Conservation (phyloP, 805 yeast species). For the Teunomyces aglyptinius region DNA sequence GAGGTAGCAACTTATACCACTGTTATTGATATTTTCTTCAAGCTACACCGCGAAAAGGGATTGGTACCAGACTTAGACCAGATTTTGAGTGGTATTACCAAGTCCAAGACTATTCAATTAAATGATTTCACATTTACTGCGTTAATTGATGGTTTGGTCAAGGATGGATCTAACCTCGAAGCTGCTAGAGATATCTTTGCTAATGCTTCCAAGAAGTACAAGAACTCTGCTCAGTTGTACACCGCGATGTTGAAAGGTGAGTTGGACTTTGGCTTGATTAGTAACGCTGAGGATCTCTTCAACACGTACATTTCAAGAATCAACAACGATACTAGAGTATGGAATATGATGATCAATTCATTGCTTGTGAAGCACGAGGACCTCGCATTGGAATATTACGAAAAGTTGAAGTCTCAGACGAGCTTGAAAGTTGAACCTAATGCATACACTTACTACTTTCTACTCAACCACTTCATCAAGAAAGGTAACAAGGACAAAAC, state of each 20-base stretch:
- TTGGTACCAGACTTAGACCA: slow-evolving; percentile 38
- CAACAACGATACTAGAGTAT: slow-evolving; percentile 35
- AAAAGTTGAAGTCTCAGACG: slow-evolving; percentile 27
- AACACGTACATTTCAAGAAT: slow-evolving; percentile 34
- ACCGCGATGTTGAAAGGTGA: slow-evolving; percentile 50
- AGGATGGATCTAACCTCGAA: slow-evolving; percentile 43
- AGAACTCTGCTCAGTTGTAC: slow-evolving; percentile 36
- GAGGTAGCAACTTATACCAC: slow-evolving; percentile 65
- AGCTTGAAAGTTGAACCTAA: slow-evolving; percentile 37
- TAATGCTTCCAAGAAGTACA: slow-evolving; percentile 33
- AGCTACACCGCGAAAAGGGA: slow-evolving; percentile 43
- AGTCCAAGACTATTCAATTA: slow-evolving; percentile 24
- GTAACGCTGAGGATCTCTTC: slow-evolving; percentile 31
- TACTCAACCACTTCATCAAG: slow-evolving; percentile 39
- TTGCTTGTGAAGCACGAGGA: slow-evolving; percentile 30
- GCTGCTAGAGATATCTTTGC: slow-evolving; percentile 54
- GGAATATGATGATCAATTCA: slow-evolving; percentile 39
- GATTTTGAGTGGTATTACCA: slow-evolving; percentile 42
- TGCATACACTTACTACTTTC: slow-evolving; percentile 47
- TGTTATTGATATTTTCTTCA: slow-evolving; percentile 53
- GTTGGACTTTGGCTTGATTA: slow-evolving; percentile 37
- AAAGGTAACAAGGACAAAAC: slow-evolving; percentile 29
- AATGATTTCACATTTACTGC: slow-evolving; percentile 50
- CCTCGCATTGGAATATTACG: slow-evolving; percentile 42
- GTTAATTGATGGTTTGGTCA: slow-evolving; percentile 53